Conservation (phyloP, 108 stramenopile genomes). For the Fragilariopsis cylindrus region DNA sequence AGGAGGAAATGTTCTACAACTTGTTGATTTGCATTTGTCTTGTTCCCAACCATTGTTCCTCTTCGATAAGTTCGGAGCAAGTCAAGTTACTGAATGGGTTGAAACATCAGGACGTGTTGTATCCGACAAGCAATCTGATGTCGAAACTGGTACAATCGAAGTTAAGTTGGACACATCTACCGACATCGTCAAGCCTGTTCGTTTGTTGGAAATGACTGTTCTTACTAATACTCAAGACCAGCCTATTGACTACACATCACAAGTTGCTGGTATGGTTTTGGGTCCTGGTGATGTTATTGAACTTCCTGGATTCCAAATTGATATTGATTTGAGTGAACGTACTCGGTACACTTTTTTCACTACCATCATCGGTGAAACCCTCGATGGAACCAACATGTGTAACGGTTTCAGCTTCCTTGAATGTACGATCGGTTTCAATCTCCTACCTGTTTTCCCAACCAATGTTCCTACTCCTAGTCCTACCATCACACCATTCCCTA, state of each 20-base stretch:
- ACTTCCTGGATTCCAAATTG: conserved; percentile 2
- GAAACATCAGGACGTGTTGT: conserved; percentile 15
- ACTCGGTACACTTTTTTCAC: conserved; percentile 24
- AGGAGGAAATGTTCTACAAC: conserved; percentile 21
- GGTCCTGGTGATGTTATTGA: conserved; percentile 1
- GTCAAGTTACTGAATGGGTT: conserved; percentile 28
- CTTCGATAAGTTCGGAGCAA: conserved; percentile 33
- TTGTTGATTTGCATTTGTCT: conserved; percentile 29
- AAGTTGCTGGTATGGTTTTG: conserved; percentile 3
- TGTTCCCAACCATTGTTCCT: conserved; percentile 36
- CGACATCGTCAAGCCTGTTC: conserved; percentile 6
- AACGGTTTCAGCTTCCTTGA: conserved; percentile 6
- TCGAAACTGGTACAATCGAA: conserved; percentile 2
- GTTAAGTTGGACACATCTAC: neutral
- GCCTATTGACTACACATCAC: conserved; percentile 7
- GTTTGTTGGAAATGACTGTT: conserved; percentile 11
- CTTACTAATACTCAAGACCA: conserved; percentile 1
- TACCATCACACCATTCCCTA: conserved; percentile 18
- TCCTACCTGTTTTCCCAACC: conserved; percentile 19
- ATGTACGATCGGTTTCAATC: conserved; percentile 11
- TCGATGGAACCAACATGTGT: conserved; percentile 9
- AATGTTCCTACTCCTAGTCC: conserved; percentile 8
- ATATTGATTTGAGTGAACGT: conserved; percentile 18
- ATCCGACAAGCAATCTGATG: conserved; percentile 1
- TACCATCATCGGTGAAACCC: conserved; percentile 17